phyloP scores from a whole-genome alignment of 139 green algal species.

The Volvox reticuliferus region DNA sequence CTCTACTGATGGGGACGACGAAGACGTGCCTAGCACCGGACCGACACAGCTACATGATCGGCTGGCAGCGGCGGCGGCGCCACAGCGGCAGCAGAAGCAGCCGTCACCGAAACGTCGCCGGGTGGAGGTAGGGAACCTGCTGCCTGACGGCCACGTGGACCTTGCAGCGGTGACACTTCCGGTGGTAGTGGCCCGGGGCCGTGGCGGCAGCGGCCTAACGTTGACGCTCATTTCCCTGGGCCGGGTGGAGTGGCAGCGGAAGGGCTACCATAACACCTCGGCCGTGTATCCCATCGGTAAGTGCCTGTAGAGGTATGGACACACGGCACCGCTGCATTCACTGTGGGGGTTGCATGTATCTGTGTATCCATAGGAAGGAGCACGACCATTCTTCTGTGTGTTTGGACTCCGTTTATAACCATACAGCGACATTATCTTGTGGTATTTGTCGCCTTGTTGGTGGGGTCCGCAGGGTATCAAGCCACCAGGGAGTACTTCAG shows the following conservation, averaged over 20 bases:
- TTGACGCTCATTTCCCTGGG: slow-evolving; percentile 25
- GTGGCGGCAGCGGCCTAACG: neutral
- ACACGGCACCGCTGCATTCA: too few relatives aligned
- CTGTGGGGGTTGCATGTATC: too few relatives aligned
- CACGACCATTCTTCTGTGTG: too few relatives aligned
- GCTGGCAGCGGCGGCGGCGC: neutral
- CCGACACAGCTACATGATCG: too few relatives aligned
- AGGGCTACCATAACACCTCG: slow-evolving; percentile 10
- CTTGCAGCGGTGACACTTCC: slow-evolving; percentile 3
- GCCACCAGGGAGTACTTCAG: slow-evolving; percentile 7
- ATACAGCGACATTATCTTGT: too few relatives aligned
- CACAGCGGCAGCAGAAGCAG: too few relatives aligned
- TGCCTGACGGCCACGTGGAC: slow-evolving; percentile 26
- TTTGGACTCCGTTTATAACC: too few relatives aligned
- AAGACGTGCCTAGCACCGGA: neutral
- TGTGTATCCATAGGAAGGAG: too few relatives aligned
- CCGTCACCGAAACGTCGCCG: slow-evolving; percentile 19
- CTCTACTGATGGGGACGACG: neutral
- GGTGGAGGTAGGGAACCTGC: neutral
- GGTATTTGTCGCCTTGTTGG: too few relatives aligned
- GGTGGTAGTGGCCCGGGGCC: neutral
- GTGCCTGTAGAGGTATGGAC: neutral
- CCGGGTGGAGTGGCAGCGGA: slow-evolving; percentile 30
- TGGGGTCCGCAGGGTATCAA: neutral
- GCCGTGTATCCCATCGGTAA: slow-evolving; percentile 20